Evolutionary conservation across 2,329 filamentous ascomycete genomes (phyloP).

Genomic region (Talaromyces sp.): DNA sequence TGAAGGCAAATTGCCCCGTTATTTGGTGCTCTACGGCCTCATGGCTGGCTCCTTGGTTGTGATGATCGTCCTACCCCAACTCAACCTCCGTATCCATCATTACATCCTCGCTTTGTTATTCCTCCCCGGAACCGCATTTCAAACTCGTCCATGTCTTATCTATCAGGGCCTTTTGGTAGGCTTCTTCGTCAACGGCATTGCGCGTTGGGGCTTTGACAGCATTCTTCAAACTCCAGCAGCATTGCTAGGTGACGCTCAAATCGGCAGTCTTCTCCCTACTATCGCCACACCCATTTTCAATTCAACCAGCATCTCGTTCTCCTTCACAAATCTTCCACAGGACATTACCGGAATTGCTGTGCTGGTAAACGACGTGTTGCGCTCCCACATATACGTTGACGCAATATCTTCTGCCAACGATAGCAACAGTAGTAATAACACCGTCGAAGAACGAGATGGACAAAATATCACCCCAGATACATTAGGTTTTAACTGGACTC

Average conservation of each 20-base stretch:
- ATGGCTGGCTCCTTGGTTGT: constrained; percentile 44
- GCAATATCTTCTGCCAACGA: constrained; percentile 5
- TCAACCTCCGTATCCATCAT: constrained; percentile 59
- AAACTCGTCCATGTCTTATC: constrained; percentile 53
- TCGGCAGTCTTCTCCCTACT: constrained; percentile 27
- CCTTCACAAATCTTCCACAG: constrained; percentile 24
- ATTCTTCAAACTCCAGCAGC: constrained; percentile 54
- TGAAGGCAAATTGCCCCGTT: constrained; percentile 52
- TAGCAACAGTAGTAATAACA: neutral
- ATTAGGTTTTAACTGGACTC: constrained; percentile 28
- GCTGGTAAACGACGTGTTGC: constrained; percentile 58
- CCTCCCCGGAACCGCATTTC: constrained; percentile 54
- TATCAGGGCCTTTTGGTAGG: constrained; percentile 59
- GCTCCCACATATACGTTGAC: constrained; percentile 46
- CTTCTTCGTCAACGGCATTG: constrained; percentile 59
- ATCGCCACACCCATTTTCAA: constrained; percentile 18
- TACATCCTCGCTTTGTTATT: constrained; percentile 57
- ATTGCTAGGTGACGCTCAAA: constrained; percentile 34
- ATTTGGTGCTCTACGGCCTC: constrained; percentile 44
- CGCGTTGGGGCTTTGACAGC: constrained; percentile 58
- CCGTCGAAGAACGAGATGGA: neutral
- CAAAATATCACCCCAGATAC: neutral
- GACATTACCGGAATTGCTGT: constrained; percentile 51
- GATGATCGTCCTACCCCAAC: constrained; percentile 50
- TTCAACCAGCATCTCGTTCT: constrained; percentile 30